phyloP scores from a whole-genome alignment of 169 alveolate genomes.

The Plasmodium gallinaceum region DNA sequence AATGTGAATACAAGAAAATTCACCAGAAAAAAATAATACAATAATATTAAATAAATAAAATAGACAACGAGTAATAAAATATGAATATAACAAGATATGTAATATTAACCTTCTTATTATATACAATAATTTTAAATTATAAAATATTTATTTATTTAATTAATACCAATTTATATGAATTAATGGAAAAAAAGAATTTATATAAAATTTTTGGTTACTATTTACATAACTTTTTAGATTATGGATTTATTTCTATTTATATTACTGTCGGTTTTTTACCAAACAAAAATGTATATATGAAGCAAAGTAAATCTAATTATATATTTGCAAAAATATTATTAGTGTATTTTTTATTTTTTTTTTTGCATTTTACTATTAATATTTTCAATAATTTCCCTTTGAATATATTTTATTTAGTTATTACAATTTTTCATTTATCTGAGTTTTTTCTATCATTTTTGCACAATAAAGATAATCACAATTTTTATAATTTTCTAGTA shows the following conservation, averaged over 20 bases:
- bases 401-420: constrained; percentile 24
- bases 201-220: background rate
- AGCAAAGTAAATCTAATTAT: constrained; percentile 47
- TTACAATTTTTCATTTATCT: constrained; percentile 53
- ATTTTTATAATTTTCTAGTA: constrained; percentile 55
- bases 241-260: constrained; percentile 52
- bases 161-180: background rate
- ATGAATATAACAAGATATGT: constrained; percentile 49
- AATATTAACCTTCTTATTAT: constrained; percentile 17
- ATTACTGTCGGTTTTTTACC: constrained; percentile 25
- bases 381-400: constrained; percentile 48
- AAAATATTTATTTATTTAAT: constrained; percentile 27
- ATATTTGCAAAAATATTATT: constrained; percentile 54
- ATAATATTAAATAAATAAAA: background rate
- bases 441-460: constrained; percentile 54
- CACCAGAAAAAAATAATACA: background rate
- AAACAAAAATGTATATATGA: constrained; percentile 32
- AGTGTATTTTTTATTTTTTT: constrained; percentile 49
- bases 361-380: constrained; percentile 46
- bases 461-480: constrained; percentile 47
- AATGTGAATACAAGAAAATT: too few species aligned
- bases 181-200: constrained; percentile 8
- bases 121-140: constrained; percentile 32
- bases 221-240: constrained; percentile 32
- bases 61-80: background rate